These are phyloP conservation scores for Auricularia cornea DNA, from an alignment of 768 basidiomycete species.

Conservation along the genomic window DNA sequence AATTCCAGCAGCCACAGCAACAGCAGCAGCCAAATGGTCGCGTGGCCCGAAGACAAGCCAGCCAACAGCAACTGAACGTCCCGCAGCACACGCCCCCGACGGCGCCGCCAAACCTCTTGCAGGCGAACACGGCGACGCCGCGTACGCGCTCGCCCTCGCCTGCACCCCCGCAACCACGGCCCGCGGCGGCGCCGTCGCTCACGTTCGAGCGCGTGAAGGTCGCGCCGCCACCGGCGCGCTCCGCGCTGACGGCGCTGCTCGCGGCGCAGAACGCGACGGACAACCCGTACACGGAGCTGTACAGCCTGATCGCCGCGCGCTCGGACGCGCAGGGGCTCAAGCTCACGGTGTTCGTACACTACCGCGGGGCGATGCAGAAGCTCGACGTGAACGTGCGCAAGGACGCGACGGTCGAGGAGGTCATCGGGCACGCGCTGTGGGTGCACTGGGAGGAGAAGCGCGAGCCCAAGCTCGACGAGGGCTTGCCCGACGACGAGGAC, in stretches of 20 bases:
- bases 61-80: background rate
- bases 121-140: background rate
- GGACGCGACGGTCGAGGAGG: constrained; percentile 91
- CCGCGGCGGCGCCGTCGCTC: background rate
- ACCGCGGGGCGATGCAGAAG: constrained; percentile 49
- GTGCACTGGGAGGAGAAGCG: constrained; percentile 88
- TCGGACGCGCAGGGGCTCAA: constrained; percentile 46
- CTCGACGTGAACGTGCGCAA: constrained; percentile 71
- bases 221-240: constrained; percentile 21
- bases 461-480: constrained; percentile 69
- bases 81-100: background rate
- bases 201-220: background rate
- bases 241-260: constrained; percentile 67
- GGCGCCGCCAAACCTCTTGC: background rate
- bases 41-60: background rate
- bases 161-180: background rate
- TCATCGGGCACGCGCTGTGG: constrained; percentile 87
- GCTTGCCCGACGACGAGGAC: constrained; percentile 51
- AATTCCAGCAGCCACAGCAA: constrained; percentile 17
- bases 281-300: constrained; percentile 85
- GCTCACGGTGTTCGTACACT: constrained; percentile 80
- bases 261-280: constrained; percentile 55
- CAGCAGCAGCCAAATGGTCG: background rate
- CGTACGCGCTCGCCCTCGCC: background rate
- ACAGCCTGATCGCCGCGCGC: constrained; percentile 77